Conservation (phyloP, 176 grass and related monocot genomes). For the Bonia amplexicaulis region DNA sequence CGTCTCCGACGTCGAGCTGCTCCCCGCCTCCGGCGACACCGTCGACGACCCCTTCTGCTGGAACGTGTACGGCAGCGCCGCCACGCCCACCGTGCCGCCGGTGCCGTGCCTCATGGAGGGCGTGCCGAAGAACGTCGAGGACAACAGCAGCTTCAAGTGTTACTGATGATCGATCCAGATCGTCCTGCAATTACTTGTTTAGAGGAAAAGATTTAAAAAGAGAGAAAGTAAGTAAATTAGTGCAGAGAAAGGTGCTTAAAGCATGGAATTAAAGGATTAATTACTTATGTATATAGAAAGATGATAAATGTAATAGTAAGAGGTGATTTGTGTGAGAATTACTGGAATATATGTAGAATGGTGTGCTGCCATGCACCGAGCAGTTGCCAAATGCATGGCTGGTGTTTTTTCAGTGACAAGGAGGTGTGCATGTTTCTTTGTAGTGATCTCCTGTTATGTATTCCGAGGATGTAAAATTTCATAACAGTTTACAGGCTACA, state of each 20-base stretch:
- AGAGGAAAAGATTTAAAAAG: not conserved
- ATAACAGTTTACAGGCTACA: not conserved
- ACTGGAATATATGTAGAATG: slow-evolving; percentile 2
- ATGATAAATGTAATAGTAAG: slow-evolving; percentile 4
- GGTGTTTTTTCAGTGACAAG: not conserved
- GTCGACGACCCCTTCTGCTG: slow-evolving; percentile 72
- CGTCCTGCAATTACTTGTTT: not conserved
- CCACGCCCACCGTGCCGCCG: slow-evolving; percentile 65
- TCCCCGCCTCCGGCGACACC: slow-evolving; percentile 41
- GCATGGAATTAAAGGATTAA: not conserved
- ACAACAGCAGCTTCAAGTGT: slow-evolving; percentile 37
- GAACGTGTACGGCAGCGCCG: slow-evolving; percentile 63
- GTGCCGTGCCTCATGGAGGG: slow-evolving; percentile 57
- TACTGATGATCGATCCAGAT: slow-evolving; percentile 38
- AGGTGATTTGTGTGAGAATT: slow-evolving; percentile 21
- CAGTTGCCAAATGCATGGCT: not conserved
- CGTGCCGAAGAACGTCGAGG: slow-evolving; percentile 28
- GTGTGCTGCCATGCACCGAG: not conserved
- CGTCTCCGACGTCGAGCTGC: slow-evolving; percentile 66
- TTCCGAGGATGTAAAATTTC: not conserved
- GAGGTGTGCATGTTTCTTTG: not conserved
- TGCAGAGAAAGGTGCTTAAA: slow-evolving; percentile 17
- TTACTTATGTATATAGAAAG: slow-evolving; percentile 35
- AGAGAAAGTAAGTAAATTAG: not conserved
- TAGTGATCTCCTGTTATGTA: not conserved